A percentile compares a stretch with the other conserved stretches of the same genome.
These are phyloP conservation scores for Eucalyptus curtisii DNA, from an alignment of 345 rosid genomes.

Conservation along the genomic window DNA sequence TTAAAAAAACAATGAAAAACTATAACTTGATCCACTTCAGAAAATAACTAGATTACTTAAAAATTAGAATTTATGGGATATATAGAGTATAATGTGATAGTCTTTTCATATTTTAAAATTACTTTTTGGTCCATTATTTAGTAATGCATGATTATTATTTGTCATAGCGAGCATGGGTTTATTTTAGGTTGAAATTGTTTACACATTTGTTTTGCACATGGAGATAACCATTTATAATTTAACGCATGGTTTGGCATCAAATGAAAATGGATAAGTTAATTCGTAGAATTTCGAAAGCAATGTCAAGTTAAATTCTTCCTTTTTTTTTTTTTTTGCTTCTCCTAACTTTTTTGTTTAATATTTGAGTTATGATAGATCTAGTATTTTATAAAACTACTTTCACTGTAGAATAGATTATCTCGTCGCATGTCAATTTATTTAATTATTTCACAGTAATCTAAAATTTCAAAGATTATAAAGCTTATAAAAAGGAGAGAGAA, in stretches of 20 bases:
- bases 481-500: background rate
- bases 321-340: background rate
- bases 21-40: background rate
- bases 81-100: background rate
- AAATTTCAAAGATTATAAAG: background rate
- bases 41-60: background rate
- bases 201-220: background rate
- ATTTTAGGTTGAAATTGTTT: background rate
- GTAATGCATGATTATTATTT: background rate
- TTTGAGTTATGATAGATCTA: background rate
- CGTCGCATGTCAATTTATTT: background rate
- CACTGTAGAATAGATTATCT: background rate
- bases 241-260: background rate
- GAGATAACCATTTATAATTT: background rate
- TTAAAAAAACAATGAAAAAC: background rate
- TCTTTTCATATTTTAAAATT: background rate
- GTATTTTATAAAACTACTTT: background rate
- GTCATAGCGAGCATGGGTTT: background rate
- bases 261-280: background rate
- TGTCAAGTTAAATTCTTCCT: background rate
- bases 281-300: rapidly evolving
- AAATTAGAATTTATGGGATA: background rate
- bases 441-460: background rate
- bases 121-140: background rate
- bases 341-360: rapidly evolving